Base-by-base conservation (phyloP, 768 basidiomycete species). In the Dentipellis sp. region DNA sequence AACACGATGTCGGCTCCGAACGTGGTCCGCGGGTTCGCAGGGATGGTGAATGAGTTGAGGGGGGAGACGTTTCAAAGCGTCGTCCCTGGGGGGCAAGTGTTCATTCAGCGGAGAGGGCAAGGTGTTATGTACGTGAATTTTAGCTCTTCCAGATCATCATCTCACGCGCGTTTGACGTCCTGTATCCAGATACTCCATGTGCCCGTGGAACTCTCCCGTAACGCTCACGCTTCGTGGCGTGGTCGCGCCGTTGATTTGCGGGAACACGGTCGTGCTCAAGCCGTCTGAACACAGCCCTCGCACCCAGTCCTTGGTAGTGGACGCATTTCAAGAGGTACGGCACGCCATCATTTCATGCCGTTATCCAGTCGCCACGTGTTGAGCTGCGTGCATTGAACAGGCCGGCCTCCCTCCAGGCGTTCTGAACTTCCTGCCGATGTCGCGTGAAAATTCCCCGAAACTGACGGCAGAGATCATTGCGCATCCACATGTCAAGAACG, bases 371-470 rank as follows among this genome's bases (percentile, higher is more conserved):
- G 53, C 10, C 17, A 17, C 19, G 8, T 3, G 35, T 36, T 55
- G 3, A 29, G 29, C 29, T 29, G 29, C 29, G 6, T 29, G 29
- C 6, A 29, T 29, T 6, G 29, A 29, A n/a, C 21, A 76, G 64
- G 84, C 83, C 0, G 83, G 84, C 1, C 65, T 88, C 1, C 84
- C 84, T 4, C 65, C 69, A 14, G 83, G 82, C 6, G 82, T 82
- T 7, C 61, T 86, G 6, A 83, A 85, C 60, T 77, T 75, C 61
- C 61, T 85, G 14, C 74, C 77, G 6, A 74, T 76, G 58, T 74
- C 77, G 4, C 64, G 67, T 14, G 72, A 77, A 40, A 69, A 66
- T 46, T 70, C 77, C 0, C 78, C 81, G 2, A 60, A 64, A 1
- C 63, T 77, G 36, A 75, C 75, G 0, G 70, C 78, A 0, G 72